phyloP scores from a whole-genome alignment of 2,329 filamentous ascomycete species.

The Ceratocystis ficicola region DNA sequence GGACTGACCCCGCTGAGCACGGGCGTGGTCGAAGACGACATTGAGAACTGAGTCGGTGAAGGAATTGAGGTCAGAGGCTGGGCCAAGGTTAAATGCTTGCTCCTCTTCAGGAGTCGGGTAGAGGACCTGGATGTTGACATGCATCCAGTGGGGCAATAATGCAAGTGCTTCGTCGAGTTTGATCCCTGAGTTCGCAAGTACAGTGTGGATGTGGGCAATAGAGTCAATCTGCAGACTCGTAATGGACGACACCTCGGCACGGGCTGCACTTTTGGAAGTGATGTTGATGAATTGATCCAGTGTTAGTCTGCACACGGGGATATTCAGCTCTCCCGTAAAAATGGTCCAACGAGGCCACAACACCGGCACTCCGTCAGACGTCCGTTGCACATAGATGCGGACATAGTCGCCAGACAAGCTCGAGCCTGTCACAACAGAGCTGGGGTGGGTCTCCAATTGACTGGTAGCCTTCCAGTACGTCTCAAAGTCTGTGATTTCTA shows the following conservation, averaged over 20 bases:
- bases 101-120: constrained; percentile 73
- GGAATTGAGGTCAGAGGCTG: constrained; percentile 69
- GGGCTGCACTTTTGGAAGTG: constrained; percentile 35
- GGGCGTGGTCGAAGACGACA: constrained; percentile 83
- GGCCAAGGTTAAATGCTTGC: constrained; percentile 53
- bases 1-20: constrained; percentile 49
- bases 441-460: constrained; percentile 65
- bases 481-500: constrained; percentile 96
- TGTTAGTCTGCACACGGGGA: constrained; percentile 69
- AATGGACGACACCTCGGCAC: constrained; percentile 35
- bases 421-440: constrained; percentile 82
- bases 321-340: constrained; percentile 59
- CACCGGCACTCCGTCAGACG: constrained; percentile 73
- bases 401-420: constrained; percentile 94
- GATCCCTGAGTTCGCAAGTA: constrained; percentile 65
- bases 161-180: constrained; percentile 65
- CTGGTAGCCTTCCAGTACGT: constrained; percentile 99
- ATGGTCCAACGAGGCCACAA: constrained; percentile 80
- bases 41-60: constrained; percentile 75
- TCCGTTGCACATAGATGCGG: constrained; percentile 81
- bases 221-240: constrained; percentile 38
- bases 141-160: constrained; percentile 63
- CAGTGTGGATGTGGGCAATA: constrained; percentile 56
- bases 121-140: constrained; percentile 83
- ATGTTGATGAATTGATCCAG: constrained; percentile 56